These are phyloP conservation scores for Nothophytophthora sp. DNA, from an alignment of 352 stramenopile species.

Conservation along the genomic window DNA sequence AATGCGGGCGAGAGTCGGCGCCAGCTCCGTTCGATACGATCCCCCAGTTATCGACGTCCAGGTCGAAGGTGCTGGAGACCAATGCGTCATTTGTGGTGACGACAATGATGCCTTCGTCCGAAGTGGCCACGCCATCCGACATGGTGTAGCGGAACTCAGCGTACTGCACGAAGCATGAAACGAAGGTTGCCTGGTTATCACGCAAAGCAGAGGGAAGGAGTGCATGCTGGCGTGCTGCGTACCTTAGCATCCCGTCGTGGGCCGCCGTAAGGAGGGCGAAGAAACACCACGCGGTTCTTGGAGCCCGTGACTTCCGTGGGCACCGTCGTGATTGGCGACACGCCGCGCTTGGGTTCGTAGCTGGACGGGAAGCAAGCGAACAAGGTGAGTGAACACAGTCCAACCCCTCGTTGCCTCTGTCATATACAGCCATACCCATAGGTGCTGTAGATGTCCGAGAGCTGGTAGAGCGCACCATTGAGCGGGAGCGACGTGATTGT, in stretches of 20 bases:
- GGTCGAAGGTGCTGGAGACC: constrained; percentile 86
- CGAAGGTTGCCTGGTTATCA: too few relatives aligned
- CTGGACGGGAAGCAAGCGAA: constrained; percentile 8
- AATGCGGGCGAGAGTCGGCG: constrained; percentile 15
- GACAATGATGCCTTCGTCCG: constrained; percentile 72
- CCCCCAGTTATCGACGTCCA: constrained; percentile 76
- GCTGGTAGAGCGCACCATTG: constrained; percentile 86
- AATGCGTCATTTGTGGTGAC: constrained; percentile 69
- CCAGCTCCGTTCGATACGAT: constrained; percentile 67
- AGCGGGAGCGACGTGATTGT: constrained; percentile 86
- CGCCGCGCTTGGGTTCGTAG: constrained; percentile 83
- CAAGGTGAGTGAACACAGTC: background rate
- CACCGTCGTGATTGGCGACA: constrained; percentile 51
- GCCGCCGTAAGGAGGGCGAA: constrained; percentile 59
- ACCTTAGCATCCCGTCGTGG: constrained; percentile 67
- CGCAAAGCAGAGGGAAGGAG: too few relatives aligned
- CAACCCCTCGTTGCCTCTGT: too few relatives aligned
- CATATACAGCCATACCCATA: constrained; percentile 61
- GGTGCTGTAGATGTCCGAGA: constrained; percentile 87
- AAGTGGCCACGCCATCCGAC: constrained; percentile 62
- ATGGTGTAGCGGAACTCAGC: constrained; percentile 89
- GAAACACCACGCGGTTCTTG: constrained; percentile 87
- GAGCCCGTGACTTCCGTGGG: constrained; percentile 76
- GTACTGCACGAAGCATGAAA: constrained; percentile 66
- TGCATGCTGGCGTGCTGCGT: too few relatives aligned